Evolutionary conservation across 345 rosid species (phyloP).

Genomic region (Raphanus raphanistrum): DNA sequence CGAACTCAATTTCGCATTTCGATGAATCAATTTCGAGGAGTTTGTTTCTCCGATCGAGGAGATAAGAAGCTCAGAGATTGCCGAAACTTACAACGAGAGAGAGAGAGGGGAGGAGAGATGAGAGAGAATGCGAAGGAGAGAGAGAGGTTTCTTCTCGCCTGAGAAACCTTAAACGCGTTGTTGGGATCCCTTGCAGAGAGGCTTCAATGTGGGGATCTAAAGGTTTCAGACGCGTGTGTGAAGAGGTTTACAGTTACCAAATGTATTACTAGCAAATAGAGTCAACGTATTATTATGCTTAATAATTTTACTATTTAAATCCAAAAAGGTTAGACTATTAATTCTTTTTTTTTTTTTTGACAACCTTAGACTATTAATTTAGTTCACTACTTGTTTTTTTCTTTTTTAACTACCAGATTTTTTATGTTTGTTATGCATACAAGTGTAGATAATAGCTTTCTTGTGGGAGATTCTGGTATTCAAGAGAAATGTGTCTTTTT

Average conservation of each 20-base stretch:
- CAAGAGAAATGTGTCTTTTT: slow-evolving; percentile 46
- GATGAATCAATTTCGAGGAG: background rate
- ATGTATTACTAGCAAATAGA: background rate
- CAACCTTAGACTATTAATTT: too few species aligned
- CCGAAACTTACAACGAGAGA: background rate
- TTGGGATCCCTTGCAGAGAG: background rate
- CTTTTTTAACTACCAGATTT: too few species aligned
- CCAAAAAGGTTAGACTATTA: background rate
- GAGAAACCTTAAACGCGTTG: slow-evolving; percentile 14
- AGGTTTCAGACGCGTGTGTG: slow-evolving; percentile 3
- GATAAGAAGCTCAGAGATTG: background rate
- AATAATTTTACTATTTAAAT: background rate
- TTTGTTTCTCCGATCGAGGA: background rate
- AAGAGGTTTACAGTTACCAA: background rate
- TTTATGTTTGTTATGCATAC: too few species aligned
- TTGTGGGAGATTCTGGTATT: slow-evolving; percentile 59
- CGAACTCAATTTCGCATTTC: background rate
- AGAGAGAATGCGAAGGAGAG: background rate
- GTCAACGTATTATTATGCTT: background rate
- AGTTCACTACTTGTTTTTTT: too few species aligned
- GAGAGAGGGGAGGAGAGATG: background rate
- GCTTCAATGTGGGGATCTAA: slow-evolving; percentile 12
- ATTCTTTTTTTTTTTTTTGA: too few species aligned
- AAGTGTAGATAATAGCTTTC: slow-evolving; percentile 57
- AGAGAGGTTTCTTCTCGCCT: slow-evolving; percentile 9